phyloP scores from a whole-genome alignment of 495 filamentous ascomycete genomes.

The Trichoderma virens region DNA sequence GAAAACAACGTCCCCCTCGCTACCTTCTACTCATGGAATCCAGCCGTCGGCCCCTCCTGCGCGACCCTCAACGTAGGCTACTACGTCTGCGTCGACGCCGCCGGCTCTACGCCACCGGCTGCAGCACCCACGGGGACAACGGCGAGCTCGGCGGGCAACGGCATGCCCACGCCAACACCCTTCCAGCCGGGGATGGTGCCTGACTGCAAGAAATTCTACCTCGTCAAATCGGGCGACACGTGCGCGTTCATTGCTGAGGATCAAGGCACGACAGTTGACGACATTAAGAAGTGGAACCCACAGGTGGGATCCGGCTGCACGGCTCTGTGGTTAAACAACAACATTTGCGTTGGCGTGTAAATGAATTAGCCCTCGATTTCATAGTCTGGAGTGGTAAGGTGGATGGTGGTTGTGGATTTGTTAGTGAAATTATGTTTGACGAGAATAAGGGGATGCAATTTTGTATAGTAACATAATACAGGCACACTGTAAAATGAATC shows the following conservation, averaged over 20 bases:
- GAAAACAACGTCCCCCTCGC: conserved; percentile 20
- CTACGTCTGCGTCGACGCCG: conserved; percentile 16
- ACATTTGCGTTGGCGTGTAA: conserved; percentile 15
- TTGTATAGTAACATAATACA: no score
- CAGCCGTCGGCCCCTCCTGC: conserved; percentile 16
- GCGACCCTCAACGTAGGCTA: conserved; percentile 12
- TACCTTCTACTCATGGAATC: conserved; percentile 28
- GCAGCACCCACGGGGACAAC: conserved; percentile 2
- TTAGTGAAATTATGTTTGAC: background rate
- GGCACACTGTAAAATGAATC: no score
- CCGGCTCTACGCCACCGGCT: background rate
- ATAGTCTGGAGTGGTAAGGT: background rate
- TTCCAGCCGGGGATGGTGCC: background rate
- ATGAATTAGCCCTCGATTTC: background rate
- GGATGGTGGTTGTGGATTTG: background rate
- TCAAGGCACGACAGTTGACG: conserved; percentile 19
- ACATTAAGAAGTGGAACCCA: conserved; percentile 30
- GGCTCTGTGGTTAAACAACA: conserved; percentile 14
- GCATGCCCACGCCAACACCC: background rate
- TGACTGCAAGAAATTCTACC: conserved; percentile 16
- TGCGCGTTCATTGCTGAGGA: conserved; percentile 31
- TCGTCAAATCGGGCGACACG: conserved; percentile 30
- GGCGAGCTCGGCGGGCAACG: conserved; percentile 33
- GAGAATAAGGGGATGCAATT: background rate
- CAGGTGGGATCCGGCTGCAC: conserved; percentile 14